phyloP scores from a whole-genome alignment of 345 rosid genomes.

The Lepidium sativum region DNA sequence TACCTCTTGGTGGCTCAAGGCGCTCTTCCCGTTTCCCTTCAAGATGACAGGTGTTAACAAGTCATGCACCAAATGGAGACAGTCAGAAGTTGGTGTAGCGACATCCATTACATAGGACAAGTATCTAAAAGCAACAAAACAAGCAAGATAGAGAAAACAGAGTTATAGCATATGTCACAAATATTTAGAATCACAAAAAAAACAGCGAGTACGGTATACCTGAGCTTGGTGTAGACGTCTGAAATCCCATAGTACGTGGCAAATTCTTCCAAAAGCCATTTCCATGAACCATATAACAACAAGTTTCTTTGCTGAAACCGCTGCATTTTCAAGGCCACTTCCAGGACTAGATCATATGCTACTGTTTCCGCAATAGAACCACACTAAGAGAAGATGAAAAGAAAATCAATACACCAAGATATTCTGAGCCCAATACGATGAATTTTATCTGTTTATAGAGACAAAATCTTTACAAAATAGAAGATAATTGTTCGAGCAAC shows the following conservation, averaged over 20 bases:
- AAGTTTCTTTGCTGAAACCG: conserved; percentile 86
- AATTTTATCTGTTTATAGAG: not conserved
- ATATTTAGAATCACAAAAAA: not conserved
- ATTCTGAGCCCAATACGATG: not conserved
- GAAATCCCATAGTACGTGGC: conserved; percentile 95
- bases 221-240: conserved; percentile 75
- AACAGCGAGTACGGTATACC: conserved; percentile 32
- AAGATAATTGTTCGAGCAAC: not conserved
- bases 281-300: conserved; percentile 79
- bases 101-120: conserved; percentile 97
- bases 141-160: conserved; percentile 1
- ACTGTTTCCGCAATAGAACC: conserved; percentile 98
- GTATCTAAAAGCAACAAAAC: conserved; percentile 42
- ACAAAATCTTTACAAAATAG: not conserved
- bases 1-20: conserved; percentile 98
- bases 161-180: conserved; percentile 5
- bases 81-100: conserved; percentile 95
- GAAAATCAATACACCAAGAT: conserved; percentile 10
- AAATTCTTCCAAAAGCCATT: conserved; percentile 90
- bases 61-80: conserved; percentile 77
- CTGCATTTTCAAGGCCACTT: conserved; percentile 89
- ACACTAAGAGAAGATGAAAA: conserved; percentile 40
- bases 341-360: conserved; percentile 82
- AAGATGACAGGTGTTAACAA: conserved; percentile 76
- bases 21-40: conserved; percentile 73